Conservation (phyloP, 371 early-diverging fungal genomes). For the Funneliformis caledonium region DNA sequence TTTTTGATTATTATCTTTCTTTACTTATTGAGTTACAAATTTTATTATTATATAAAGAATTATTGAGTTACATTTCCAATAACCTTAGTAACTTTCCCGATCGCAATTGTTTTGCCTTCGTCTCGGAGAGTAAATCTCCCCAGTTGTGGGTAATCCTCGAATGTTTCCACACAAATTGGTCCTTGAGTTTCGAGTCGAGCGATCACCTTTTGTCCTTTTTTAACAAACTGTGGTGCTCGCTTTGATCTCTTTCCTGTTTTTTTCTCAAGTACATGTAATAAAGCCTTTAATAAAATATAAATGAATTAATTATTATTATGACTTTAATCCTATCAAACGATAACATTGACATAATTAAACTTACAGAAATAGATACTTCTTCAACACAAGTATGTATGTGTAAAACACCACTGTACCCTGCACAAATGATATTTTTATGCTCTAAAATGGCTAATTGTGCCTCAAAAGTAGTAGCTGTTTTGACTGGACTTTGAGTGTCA, state of each 20-base stretch:
- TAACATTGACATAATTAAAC: constrained; percentile 30
- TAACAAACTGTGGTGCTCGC: constrained; percentile 90
- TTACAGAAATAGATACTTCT: constrained; percentile 77
- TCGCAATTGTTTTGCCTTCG: constrained; percentile 95
- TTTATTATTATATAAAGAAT: not conserved
- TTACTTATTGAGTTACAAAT: not conserved
- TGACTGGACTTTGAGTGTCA: constrained; percentile 76
- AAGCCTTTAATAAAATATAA: constrained; percentile 48
- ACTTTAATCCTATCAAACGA: not conserved
- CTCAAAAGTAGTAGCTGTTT: constrained; percentile 77
- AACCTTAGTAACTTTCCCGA: constrained; percentile 92
- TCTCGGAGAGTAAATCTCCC: constrained; percentile 97
- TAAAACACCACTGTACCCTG: constrained; percentile 91
- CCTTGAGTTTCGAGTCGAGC: constrained; percentile 79
- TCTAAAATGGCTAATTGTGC: constrained; percentile 91
- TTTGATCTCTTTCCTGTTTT: constrained; percentile 85
- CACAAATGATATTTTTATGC: constrained; percentile 93
- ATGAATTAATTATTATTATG: constrained; percentile 33
- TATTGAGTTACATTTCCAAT: constrained; percentile 42
- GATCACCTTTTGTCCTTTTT: constrained; percentile 85
- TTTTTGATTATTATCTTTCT: not conserved
- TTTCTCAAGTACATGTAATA: constrained; percentile 90
- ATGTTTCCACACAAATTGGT: constrained; percentile 88
- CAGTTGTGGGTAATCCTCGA: constrained; percentile 87
- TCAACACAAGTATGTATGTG: constrained; percentile 90